These are phyloP conservation scores for Mycena polygramma DNA, from an alignment of 768 basidiomycete genomes.

Conservation along the genomic window DNA sequence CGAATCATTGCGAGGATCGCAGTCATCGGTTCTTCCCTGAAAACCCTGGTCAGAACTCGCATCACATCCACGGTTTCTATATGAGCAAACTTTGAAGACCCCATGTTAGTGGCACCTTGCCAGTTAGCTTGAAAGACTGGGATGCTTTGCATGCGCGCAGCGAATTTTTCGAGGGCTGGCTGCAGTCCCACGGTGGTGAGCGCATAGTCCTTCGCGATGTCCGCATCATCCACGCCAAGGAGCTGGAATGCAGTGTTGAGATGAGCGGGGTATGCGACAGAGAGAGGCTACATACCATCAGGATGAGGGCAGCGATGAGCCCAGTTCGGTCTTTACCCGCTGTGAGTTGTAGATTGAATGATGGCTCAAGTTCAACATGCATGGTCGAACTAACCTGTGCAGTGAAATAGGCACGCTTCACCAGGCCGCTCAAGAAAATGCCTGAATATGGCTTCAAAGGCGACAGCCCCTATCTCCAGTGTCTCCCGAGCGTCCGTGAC, in stretches of 20 bases:
- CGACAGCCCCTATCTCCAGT: slow-evolving; percentile 46
- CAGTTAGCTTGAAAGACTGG: slow-evolving; percentile 50
- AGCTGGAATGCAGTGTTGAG: slow-evolving; percentile 42
- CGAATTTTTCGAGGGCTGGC: slow-evolving; percentile 47
- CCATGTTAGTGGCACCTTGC: slow-evolving; percentile 51
- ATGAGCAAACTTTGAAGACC: slow-evolving; percentile 46
- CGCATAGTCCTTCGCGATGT: slow-evolving; percentile 56
- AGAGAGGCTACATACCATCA: slow-evolving; percentile 45
- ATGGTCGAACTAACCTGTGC: slow-evolving; percentile 50
- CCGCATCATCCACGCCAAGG: slow-evolving; percentile 53
- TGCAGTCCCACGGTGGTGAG: slow-evolving; percentile 54
- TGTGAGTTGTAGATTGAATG: slow-evolving; percentile 27
- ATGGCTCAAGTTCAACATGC: neutral
- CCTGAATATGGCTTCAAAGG: slow-evolving; percentile 49
- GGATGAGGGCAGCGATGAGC: slow-evolving; percentile 50
- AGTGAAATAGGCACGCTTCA: slow-evolving; percentile 56
- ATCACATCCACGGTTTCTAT: neutral
- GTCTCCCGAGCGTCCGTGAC: slow-evolving; percentile 45
- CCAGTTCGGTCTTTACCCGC: slow-evolving; percentile 61
- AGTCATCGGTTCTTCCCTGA: slow-evolving; percentile 52
- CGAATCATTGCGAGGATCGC: slow-evolving; percentile 48
- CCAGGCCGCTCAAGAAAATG: slow-evolving; percentile 55
- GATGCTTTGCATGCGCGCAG: slow-evolving; percentile 45
- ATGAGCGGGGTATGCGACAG: neutral
- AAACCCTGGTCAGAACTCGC: neutral